Conservation (phyloP, 1,139 yeast genomes). For the Kurtzmaniella quercitrusa region DNA sequence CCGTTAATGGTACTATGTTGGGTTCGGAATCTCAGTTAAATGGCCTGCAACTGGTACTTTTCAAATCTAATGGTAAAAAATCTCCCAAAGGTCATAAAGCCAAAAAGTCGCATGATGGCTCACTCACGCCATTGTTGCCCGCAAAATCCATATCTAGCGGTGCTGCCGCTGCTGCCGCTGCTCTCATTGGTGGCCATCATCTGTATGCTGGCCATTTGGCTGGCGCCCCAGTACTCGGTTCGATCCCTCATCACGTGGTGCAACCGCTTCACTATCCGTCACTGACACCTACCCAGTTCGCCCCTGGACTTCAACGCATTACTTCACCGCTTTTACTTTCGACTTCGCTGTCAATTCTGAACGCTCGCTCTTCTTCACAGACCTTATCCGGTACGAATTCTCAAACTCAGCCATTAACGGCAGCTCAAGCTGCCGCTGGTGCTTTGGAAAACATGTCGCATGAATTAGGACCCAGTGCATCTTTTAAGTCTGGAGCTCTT, state of each 20-base stretch:
- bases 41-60: slow-evolving; percentile 7
- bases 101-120: slow-evolving; percentile 5
- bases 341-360: slow-evolving; percentile 39
- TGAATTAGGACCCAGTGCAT: slow-evolving; percentile 45
- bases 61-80: slow-evolving; percentile 5
- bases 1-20: slow-evolving; percentile 3
- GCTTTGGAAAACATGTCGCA: slow-evolving; percentile 56
- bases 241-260: slow-evolving; percentile 27
- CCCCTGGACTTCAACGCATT: slow-evolving; percentile 58
- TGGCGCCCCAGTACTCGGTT: background rate
- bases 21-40: background rate
- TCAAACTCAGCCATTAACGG: slow-evolving; percentile 11
- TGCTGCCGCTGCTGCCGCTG: slow-evolving; percentile 7
- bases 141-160: slow-evolving; percentile 12
- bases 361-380: slow-evolving; percentile 25
- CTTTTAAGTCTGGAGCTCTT: slow-evolving; percentile 23
- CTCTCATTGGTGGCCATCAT: slow-evolving; percentile 2
- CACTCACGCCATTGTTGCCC: slow-evolving; percentile 30
- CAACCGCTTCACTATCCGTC: slow-evolving; percentile 64
- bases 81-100: slow-evolving; percentile 8
- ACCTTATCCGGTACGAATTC: slow-evolving; percentile 9
- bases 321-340: slow-evolving; percentile 60
- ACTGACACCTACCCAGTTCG: slow-evolving; percentile 68
- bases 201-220: slow-evolving; percentile 6
- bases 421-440: slow-evolving; percentile 49